Evolutionary conservation across 805 yeast genomes (phyloP).

Genomic region (Sugiyamaella boreocaroliniensis): DNA sequence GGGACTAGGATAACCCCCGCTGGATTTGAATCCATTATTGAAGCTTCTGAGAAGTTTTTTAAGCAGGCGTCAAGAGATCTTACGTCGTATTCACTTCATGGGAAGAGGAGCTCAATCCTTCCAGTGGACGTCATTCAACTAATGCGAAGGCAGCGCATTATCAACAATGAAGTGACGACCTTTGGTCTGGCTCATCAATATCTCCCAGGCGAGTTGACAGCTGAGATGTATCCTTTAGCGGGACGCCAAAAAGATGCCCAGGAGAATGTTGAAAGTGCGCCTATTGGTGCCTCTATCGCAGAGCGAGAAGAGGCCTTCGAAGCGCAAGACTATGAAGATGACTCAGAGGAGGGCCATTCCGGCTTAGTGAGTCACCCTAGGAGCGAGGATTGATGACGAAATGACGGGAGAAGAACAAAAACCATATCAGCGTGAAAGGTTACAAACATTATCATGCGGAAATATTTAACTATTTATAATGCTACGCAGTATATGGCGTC

Average conservation of each 20-base stretch:
- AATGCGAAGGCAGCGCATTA: constrained; percentile 29
- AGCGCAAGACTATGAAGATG: no score
- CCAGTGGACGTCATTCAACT: constrained; percentile 25
- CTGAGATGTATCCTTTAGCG: constrained; percentile 3
- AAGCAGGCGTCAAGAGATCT: constrained; percentile 27
- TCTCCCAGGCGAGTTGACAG: constrained; percentile 28
- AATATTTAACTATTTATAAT: no score
- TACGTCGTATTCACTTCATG: constrained; percentile 31
- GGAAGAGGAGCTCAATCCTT: constrained; percentile 26
- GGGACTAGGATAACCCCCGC: constrained; percentile 13
- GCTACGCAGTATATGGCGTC: neutral
- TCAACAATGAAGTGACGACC: constrained; percentile 13
- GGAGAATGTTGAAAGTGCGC: neutral
- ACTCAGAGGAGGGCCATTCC: no score
- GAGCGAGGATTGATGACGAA: no score
- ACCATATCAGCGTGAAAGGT: no score
- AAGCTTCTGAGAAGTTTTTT: constrained; percentile 28
- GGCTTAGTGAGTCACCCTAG: no score
- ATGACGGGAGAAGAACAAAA: no score
- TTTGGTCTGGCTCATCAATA: constrained; percentile 26
- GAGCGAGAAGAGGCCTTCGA: neutral
- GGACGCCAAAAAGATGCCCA: neutral
- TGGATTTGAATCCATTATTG: constrained; percentile 21
- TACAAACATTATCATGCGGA: no score
- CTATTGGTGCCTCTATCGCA: neutral